A percentile compares a stretch with the other conserved stretches of the same genome.
These are phyloP conservation scores for Blastobotrys ciferrii DNA, from an alignment of 1,139 yeast genomes.

Conservation along the genomic window DNA sequence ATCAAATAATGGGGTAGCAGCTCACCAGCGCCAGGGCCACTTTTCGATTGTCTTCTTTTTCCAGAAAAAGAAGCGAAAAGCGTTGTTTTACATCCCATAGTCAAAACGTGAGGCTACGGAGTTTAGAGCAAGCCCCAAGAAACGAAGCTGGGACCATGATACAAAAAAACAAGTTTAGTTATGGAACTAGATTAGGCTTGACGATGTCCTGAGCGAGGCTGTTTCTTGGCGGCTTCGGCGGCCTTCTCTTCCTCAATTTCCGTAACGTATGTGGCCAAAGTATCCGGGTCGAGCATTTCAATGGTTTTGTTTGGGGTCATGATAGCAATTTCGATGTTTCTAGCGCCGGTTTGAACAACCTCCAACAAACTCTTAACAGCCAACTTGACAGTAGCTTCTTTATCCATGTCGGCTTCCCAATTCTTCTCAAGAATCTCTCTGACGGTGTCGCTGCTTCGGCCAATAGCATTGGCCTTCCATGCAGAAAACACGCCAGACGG, in stretches of 20 bases:
- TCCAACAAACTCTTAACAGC: slow-evolving; percentile 86
- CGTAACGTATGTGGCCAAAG: slow-evolving; percentile 71
- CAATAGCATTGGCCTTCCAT: slow-evolving; percentile 99
- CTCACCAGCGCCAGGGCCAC: too few species aligned
- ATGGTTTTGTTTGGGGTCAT: slow-evolving; percentile 62
- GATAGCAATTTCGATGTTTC: slow-evolving; percentile 89
- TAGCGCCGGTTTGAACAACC: slow-evolving; percentile 97
- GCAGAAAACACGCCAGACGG: slow-evolving; percentile 97
- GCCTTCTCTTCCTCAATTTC: slow-evolving; percentile 90
- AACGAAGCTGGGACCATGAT: too few species aligned
- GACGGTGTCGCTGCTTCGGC: slow-evolving; percentile 92
- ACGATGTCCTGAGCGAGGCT: slow-evolving; percentile 19
- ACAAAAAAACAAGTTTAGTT: not conserved
- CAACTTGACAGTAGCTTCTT: slow-evolving; percentile 73
- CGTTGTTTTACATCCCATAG: too few species aligned
- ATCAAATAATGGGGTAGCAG: too few species aligned
- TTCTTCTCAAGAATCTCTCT: slow-evolving; percentile 93
- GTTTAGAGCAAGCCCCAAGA: too few species aligned
- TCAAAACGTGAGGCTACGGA: too few species aligned
- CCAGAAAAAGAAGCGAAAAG: too few species aligned
- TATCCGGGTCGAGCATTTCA: slow-evolving; percentile 54
- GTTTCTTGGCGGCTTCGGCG: slow-evolving; percentile 78
- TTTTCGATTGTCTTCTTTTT: too few species aligned
- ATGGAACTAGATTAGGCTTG: not conserved
- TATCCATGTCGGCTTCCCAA: slow-evolving; percentile 68